Percentiles rank a stretch among this genome's conserved stretches.
Conservation (phyloP, 2,329 filamentous ascomycete species). For the Podosphaera xanthii region DNA sequence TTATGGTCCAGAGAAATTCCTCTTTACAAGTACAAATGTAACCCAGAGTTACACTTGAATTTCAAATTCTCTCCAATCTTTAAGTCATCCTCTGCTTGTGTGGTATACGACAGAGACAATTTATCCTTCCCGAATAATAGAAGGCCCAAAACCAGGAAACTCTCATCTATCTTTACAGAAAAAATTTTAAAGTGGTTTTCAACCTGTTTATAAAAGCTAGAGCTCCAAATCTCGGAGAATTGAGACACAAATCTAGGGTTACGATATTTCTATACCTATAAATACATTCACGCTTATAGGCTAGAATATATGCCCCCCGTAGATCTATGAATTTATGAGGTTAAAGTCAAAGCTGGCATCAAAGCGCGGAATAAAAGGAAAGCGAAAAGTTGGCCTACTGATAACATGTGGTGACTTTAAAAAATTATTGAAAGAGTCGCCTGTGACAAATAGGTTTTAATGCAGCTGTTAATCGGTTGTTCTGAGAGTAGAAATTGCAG, state of each 20-base stretch:
- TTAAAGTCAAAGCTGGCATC: neutral
- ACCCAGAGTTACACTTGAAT: too few species aligned
- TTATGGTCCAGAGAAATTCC: too few species aligned
- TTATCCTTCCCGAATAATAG: neutral
- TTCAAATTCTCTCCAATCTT: too few species aligned
- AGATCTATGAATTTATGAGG: neutral
- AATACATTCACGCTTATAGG: neutral
- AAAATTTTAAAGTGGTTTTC: neutral
- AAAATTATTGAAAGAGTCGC: neutral
- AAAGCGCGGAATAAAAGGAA: neutral
- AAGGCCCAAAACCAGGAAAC: neutral
- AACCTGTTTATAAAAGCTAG: neutral
- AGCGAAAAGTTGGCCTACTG: neutral
- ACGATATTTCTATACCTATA: neutral
- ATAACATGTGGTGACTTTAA: neutral
- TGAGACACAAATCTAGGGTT: neutral
- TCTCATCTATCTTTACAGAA: neutral
- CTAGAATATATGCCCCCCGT: neutral
- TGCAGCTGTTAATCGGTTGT: neutral
- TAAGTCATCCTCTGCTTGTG: too few species aligned
- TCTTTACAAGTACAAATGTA: too few species aligned
- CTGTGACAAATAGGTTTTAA: neutral
- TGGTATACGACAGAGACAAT: neutral
- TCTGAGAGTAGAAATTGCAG: neutral
- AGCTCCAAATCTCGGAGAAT: neutral